Conservation (phyloP, 2,329 filamentous ascomycete species). For the Cladosporium colombiae region DNA sequence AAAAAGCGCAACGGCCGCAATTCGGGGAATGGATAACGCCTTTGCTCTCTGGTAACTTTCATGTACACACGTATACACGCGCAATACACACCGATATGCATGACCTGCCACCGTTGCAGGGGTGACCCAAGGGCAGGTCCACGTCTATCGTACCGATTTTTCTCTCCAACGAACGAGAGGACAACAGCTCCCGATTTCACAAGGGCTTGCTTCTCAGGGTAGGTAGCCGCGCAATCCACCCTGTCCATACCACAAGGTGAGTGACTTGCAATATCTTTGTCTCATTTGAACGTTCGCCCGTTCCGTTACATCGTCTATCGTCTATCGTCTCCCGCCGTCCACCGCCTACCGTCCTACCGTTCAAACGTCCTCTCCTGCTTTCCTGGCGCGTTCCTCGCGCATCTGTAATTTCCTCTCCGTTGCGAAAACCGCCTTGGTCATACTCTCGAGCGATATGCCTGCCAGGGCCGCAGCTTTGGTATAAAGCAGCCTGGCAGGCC, state of each 20-base stretch:
- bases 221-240: background rate
- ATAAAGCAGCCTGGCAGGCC: conserved; percentile 51
- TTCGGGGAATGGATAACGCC: background rate
- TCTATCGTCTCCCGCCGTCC: background rate
- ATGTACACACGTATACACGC: background rate
- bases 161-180: background rate
- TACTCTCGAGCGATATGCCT: conserved; percentile 52
- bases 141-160: background rate
- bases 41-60: background rate
- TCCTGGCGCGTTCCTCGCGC: conserved; percentile 39
- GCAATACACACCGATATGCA: background rate
- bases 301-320: background rate
- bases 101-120: conserved; percentile 3
- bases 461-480: conserved; percentile 52
- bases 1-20: conserved; percentile 1
- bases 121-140: background rate
- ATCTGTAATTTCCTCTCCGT: conserved; percentile 50
- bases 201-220: background rate
- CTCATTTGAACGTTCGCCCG: background rate
- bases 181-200: background rate
- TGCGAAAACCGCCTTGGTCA: conserved; percentile 53
- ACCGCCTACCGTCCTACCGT: background rate
- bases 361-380: conserved; percentile 11
- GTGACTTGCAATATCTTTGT: background rate
- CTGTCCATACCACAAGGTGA: background rate